Evolutionary conservation across 306 rosid species (phyloP), one percentile per base, ranked within the genome.

Genomic region (Trifolium pratense): DNA sequence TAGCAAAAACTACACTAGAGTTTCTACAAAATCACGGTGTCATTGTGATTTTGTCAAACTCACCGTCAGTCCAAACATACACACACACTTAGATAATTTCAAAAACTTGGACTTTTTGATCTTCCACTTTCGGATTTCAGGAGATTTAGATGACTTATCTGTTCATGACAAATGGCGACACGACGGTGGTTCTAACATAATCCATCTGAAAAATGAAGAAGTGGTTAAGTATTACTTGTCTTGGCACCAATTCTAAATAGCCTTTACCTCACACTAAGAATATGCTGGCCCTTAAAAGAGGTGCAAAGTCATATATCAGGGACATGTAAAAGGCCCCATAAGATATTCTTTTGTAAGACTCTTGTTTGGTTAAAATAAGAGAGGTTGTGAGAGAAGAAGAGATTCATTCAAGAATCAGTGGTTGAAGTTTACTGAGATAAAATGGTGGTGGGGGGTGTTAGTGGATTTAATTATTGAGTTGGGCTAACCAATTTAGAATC

Each of bases 151-250:
- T 66, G 56, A 45, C 55, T 3, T 21, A 42, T 66, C 16, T 64
- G 72, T 37, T 68, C 68, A 8, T 13, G 86, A 79, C 91, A 79
- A 53, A 77, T 80, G 89, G 79, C 76, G 14, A 52, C 40, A 72
- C 73, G 68, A 40, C 45, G 62, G 21, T 82, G 91, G 82, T 52
- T 84, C 26, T 70, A 75, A 46, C 55, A 53, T 69, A 74, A 84
- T 71, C 82, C 69, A 20, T 32, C 67, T 73, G 43, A 78, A 53
- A 53, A 72, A 83, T 83, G 66, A 58, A 81, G 87, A 39, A 82
- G 83, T 79, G 84, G 86, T 83, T 73, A 63, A 80, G 85, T 70
- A 73, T 53, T 29, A 83, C 83, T 71, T 80, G 81, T 88, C 83
- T 60, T 62, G 84, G 78, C 73, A 37, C 83, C 64, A n/a, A 32